Conservation (phyloP, 2,329 filamentous ascomycete genomes). For the Aurifilum marmelostoma region DNA sequence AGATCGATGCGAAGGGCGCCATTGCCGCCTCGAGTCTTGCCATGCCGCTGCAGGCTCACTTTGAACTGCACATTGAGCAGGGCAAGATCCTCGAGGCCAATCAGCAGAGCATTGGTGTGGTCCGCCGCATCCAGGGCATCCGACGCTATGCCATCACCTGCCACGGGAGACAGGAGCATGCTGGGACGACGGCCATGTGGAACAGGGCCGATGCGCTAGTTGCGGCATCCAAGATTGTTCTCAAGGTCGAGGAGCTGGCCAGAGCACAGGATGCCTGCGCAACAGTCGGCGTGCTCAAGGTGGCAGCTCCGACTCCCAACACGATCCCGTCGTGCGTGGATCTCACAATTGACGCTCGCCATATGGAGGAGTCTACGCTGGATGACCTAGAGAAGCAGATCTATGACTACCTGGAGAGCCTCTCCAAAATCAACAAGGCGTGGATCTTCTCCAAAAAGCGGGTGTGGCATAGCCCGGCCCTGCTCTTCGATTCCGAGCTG, state of each 20-base stretch:
- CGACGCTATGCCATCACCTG: conserved; percentile 37
- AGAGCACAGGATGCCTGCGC: conserved; percentile 6
- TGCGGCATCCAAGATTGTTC: conserved; percentile 31
- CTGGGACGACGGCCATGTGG: conserved; percentile 38
- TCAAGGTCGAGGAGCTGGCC: conserved; percentile 14
- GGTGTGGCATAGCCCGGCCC: conserved; percentile 31
- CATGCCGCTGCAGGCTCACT: conserved; percentile 31
- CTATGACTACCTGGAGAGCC: conserved; percentile 27
- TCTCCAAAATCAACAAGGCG: conserved; percentile 25
- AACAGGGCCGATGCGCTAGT: conserved; percentile 35
- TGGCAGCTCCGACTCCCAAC: conserved; percentile 25
- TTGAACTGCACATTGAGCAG: conserved; percentile 34
- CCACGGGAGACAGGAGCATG: conserved; percentile 39
- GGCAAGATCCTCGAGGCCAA: conserved; percentile 30
- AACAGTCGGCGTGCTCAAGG: conserved; percentile 34
- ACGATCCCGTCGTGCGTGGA: conserved; percentile 2
- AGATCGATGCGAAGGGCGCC: conserved; percentile 30
- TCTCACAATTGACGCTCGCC: conserved; percentile 1
- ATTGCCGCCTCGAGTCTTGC: conserved; percentile 26
- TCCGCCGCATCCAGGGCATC: conserved; percentile 33
- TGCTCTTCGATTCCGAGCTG: conserved; percentile 32
- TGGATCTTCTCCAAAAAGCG: conserved; percentile 28
- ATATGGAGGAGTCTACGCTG: neutral
- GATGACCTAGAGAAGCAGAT: conserved; percentile 11
- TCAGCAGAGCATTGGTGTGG: conserved; percentile 28